Base-by-base conservation (phyloP, 2,329 filamentous ascomycete species). In the Rutstroemia sp. region DNA sequence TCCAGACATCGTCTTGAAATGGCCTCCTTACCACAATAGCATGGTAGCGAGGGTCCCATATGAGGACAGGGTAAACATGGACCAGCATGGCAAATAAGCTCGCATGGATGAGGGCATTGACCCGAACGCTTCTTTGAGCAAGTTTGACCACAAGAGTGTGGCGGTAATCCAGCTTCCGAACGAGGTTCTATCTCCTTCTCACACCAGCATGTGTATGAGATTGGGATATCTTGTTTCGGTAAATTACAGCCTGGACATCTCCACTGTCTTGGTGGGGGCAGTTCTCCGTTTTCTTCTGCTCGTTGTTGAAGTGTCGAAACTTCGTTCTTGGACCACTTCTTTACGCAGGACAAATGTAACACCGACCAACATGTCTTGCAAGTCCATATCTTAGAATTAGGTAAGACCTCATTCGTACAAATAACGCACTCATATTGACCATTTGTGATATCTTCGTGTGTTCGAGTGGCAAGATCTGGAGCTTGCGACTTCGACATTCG, bases 341-440 rank as follows among this genome's bases (percentile, higher is more conserved):
- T 90, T 58, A 95, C 88, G 70, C 94, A 99, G 37, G 83, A 81
- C 59, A 96, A 75, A 72, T 99, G 94, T 54, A 95, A 87, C 1
- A 95, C 92, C 0, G 90, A 95, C 90, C 91, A 97, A 73, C 94
- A 99, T 7, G 88, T 86, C 50, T 82, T 80, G 67, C 94, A 99
- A 1, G 88, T 90, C 94, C 94, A 99, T 10, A 96, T 78, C 61
- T 88, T 86, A 0, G 90, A 90, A 59, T 84, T 85, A 14, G 88
- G 81, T 27, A 85, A 77, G 3, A 99, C 80, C 63, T 95, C 89
- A 63, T 86, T 89, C 0, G 90, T 95, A 72, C 94, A 99, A 52
- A 99, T 95, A n/a, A 91, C 86, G 69, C 94, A 99, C 72, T 97
- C 92, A 71, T 97, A 97, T 59, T 92, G 81, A n/a, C 84, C 83